Conservation (phyloP, 257 asterid species). For the Capsicum baccatum region DNA sequence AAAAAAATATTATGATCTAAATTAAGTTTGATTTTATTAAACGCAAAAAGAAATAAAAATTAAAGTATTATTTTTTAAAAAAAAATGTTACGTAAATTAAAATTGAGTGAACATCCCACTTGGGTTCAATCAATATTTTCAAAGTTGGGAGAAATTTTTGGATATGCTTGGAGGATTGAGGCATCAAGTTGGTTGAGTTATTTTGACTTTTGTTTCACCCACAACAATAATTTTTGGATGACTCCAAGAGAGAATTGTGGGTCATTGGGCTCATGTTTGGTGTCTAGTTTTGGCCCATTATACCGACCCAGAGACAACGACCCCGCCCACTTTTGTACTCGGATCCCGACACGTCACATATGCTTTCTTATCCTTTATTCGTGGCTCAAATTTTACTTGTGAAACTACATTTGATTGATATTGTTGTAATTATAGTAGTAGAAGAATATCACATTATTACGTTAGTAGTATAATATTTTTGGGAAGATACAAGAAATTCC, state of each 20-base stretch:
- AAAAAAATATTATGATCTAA: neutral
- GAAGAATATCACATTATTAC: neutral
- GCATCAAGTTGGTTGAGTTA: slow-evolving; percentile 21
- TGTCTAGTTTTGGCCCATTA: slow-evolving; percentile 15
- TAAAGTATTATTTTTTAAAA: too few species aligned
- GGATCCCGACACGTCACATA: neutral
- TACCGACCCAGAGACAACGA: neutral
- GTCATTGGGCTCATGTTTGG: neutral
- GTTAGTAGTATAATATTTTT: too few species aligned
- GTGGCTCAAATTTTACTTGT: too few species aligned
- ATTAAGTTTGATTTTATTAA: too few species aligned
- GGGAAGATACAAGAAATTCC: too few species aligned
- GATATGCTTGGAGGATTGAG: neutral
- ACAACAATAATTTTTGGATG: neutral
- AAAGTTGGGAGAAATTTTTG: slow-evolving; percentile 7
- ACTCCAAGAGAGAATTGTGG: neutral
- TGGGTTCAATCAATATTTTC: neutral
- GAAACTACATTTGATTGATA: too few species aligned
- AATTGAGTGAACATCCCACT: neutral
- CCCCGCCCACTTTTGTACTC: neutral
- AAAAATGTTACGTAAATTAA: neutral
- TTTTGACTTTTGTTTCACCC: neutral
- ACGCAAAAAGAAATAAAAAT: too few species aligned
- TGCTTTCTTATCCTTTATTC: neutral
- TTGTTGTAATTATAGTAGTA: too few species aligned